These are phyloP conservation scores for Cenchrus purpureus DNA, from an alignment of 176 grass and related monocot species.

Conservation along the genomic window DNA sequence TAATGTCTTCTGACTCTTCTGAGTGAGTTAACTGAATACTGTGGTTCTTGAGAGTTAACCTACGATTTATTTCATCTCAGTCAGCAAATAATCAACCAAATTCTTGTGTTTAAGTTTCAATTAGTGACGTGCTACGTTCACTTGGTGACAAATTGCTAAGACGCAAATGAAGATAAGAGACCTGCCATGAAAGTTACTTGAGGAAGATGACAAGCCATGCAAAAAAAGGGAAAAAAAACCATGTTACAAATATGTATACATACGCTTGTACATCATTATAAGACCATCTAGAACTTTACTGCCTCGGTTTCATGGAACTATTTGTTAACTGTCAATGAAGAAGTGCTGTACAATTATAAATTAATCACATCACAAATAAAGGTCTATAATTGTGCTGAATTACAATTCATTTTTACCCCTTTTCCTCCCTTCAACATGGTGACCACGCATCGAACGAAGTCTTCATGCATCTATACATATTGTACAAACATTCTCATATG, in stretches of 20 bases:
- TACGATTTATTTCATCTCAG: background rate
- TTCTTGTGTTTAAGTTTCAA: background rate
- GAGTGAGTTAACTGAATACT: background rate
- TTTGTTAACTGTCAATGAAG: background rate
- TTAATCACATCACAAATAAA: constrained; percentile 13
- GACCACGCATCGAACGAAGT: constrained; percentile 5
- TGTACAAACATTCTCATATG: constrained; percentile 33
- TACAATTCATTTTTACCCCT: constrained; percentile 16
- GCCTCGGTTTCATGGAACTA: background rate
- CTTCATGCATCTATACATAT: constrained; percentile 19
- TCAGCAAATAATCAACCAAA: constrained; percentile 1
- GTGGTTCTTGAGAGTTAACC: background rate
- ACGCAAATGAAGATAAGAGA: background rate
- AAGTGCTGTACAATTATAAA: constrained; percentile 38
- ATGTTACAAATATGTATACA: background rate
- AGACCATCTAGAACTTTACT: constrained; percentile 5
- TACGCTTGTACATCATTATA: background rate
- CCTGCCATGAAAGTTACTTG: background rate
- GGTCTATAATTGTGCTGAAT: constrained; percentile 24
- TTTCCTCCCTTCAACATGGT: background rate
- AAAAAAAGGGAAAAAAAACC: background rate
- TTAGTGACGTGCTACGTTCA: background rate
- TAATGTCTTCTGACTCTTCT: no score
- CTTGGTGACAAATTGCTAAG: background rate
- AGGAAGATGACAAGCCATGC: background rate